Percentiles rank a stretch among this genome's conserved stretches.
Conservation (phyloP, 805 yeast genomes). For the Pichia sporocuriosa region DNA sequence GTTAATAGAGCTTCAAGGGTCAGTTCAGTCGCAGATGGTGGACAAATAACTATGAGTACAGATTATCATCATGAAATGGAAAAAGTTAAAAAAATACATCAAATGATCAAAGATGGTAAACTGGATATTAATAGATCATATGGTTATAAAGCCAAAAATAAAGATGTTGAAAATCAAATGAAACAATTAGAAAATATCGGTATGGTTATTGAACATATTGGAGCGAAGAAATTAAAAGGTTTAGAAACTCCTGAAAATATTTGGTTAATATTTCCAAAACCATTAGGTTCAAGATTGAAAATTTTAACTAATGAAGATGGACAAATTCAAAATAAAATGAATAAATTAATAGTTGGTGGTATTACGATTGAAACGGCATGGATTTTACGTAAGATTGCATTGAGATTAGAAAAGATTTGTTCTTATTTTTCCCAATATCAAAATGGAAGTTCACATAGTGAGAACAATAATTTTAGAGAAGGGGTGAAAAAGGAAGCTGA, state of each 20-base stretch:
- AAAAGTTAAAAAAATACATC: constrained; percentile 45
- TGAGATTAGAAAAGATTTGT: constrained; percentile 53
- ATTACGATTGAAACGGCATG: constrained; percentile 25
- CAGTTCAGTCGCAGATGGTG: constrained; percentile 94
- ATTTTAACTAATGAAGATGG: constrained; percentile 28
- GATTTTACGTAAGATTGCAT: constrained; percentile 45
- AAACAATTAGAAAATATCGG: constrained; percentile 61
- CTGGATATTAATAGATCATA: constrained; percentile 34
- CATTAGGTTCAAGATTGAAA: constrained; percentile 54
- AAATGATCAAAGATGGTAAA: constrained; percentile 30
- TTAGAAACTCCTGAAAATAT: constrained; percentile 87
- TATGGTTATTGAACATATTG: constrained; percentile 59
- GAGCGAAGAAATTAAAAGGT: constrained; percentile 89
- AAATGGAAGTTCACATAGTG: no score
- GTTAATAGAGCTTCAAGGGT: constrained; percentile 93
- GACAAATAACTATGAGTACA: constrained; percentile 84
- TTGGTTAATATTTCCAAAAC: constrained; percentile 68
- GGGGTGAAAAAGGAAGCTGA: constrained; percentile 19
- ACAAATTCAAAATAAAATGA: constrained; percentile 24
- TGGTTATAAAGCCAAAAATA: constrained; percentile 32
- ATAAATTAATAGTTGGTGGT: constrained; percentile 25
- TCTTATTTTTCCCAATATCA: constrained; percentile 35
- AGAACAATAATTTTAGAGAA: no score
- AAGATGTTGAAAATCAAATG: constrained; percentile 56
- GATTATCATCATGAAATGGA: constrained; percentile 74